phyloP scores from a whole-genome alignment of 306 rosid genomes.

The Geum urbanum region DNA sequence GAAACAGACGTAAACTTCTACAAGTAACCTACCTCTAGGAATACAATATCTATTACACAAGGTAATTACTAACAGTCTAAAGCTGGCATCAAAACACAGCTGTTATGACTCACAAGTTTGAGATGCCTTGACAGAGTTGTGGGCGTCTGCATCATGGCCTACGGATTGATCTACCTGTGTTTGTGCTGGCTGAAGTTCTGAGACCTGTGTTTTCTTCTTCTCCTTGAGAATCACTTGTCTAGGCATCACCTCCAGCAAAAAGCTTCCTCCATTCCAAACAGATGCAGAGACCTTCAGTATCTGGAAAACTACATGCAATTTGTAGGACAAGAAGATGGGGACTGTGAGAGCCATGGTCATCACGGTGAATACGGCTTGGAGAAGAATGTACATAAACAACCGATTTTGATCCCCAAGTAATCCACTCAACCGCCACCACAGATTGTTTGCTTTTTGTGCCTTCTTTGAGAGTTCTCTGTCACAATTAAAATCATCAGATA shows the following conservation, averaged over 20 bases:
- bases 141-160: constrained; percentile 3
- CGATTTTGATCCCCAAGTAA: constrained; percentile 94
- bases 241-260: constrained; percentile 92
- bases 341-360: constrained; percentile 91
- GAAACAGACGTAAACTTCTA: not conserved
- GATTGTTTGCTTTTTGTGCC: constrained; percentile 84
- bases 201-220: constrained; percentile 40
- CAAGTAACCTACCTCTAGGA: not conserved
- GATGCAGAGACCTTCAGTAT: constrained; percentile 82
- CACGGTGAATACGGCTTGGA: constrained; percentile 76
- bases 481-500: constrained; percentile 12
- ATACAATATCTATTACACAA: not conserved
- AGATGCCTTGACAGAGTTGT: not conserved
- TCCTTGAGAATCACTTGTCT: constrained; percentile 84
- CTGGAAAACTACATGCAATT: constrained; percentile 65
- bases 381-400: constrained; percentile 59
- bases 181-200: constrained; percentile 1
- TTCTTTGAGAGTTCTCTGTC: constrained; percentile 82
- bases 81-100: not conserved
- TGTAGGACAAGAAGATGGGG: constrained; percentile 82
- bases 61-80: not conserved
- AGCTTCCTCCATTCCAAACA: constrained; percentile 92
- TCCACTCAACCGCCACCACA: constrained; percentile 93
- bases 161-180: constrained; percentile 28
- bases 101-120: constrained; percentile 8